Conservation (phyloP, 345 rosid genomes). For the Physaria fendleri region DNA sequence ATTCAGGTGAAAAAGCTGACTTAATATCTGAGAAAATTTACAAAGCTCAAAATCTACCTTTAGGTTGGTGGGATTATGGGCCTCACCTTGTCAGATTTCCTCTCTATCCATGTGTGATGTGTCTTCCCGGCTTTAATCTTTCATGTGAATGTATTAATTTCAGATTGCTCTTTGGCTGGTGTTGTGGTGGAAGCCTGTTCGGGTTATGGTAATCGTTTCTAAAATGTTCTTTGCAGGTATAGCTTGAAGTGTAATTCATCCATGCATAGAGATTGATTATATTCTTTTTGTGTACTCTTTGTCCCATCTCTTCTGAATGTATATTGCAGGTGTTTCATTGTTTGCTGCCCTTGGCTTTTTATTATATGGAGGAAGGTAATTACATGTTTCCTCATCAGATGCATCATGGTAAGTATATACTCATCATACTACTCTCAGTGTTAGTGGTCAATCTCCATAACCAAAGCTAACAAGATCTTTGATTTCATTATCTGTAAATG, state of each 20-base stretch:
- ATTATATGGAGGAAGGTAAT: conserved; percentile 82
- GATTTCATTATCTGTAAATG: background rate
- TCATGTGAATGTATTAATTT: conserved; percentile 5
- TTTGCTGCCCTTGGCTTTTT: conserved; percentile 66
- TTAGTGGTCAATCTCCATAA: background rate
- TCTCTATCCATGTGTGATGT: background rate
- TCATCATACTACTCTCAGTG: background rate
- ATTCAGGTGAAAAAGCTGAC: conserved; percentile 62
- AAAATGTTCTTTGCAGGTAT: conserved; percentile 90
- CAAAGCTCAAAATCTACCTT: background rate
- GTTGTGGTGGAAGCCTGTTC: conserved; percentile 70
- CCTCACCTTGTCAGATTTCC: background rate
- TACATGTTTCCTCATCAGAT: conserved; percentile 74
- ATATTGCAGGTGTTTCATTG: conserved; percentile 53
- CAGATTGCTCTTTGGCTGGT: conserved; percentile 83
- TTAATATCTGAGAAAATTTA: background rate
- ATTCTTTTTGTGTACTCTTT: background rate
- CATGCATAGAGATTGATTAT: background rate
- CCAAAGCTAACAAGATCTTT: conserved; percentile 10
- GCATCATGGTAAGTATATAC: conserved; percentile 44
- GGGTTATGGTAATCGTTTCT: conserved; percentile 44
- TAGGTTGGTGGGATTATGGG: background rate
- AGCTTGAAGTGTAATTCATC: background rate
- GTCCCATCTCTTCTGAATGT: conserved; percentile 7
- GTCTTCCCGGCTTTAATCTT: background rate